Base-by-base conservation (phyloP, 345 rosid genomes). In the Sonneratia caseolaris region DNA sequence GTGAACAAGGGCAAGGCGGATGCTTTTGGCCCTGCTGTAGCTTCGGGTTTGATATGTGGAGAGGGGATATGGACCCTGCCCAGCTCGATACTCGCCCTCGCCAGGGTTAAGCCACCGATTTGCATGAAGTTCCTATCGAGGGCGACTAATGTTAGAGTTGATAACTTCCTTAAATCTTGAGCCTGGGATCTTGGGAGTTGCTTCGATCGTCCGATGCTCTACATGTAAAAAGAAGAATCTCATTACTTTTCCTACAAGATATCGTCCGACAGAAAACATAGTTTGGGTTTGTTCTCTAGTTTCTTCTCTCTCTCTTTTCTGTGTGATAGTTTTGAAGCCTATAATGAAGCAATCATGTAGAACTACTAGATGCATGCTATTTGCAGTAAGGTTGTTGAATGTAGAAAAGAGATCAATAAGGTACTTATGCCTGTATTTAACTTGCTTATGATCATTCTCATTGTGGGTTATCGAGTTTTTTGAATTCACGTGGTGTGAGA, bases 41-140 rank as follows among this genome's bases (percentile, higher is more conserved):
- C 84, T 61, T 83, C 86, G 7, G 84, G 84, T 61, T 18, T 83
- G 62, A 83, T 81, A 37, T 83, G 83, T 66, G 83, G 85, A 12
- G 85, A 82, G 1, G 79, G 83, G 37, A 73, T 79, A 19, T 82
- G 83, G 85, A 67, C 75, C 0, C 64, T 80, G 13, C 83, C 83
- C 0, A 75, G 76, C 0, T 81, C 81, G 0, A 43, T 81, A 64
- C 86, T 83, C 13, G 77, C 83, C 5, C 67, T 83, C 8, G 81
- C 72, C 1, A 74, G 77, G 69, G 78, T 81, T 32, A 81, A 77
- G 37, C 86, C 83, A 24, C 86, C 86, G 15, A 79, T 81, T 1
- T 83, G 86, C 76, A 83, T 83, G 84, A 75, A 81, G 72, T 83
- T 83, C 78, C 53, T 79, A 13, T 71, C 78, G 24, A 32, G 71